Evolutionary conservation across 805 yeast species (phyloP).

Genomic region (Candida insectalens): DNA sequence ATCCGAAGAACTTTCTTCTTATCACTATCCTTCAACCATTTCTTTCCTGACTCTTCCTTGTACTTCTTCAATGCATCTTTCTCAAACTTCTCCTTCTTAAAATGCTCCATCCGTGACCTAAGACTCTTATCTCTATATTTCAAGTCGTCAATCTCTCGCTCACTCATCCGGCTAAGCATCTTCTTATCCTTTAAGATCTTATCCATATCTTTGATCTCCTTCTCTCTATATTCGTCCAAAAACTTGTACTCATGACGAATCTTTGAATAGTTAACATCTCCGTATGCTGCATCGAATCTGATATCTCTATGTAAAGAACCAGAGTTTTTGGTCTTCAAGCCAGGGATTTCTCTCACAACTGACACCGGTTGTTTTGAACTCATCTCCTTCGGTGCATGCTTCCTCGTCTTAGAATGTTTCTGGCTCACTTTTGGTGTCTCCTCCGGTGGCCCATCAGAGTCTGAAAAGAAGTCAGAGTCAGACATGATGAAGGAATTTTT

Average conservation of each 20-base stretch:
- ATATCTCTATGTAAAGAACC: conserved; percentile 49
- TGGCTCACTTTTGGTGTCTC: conserved; percentile 14
- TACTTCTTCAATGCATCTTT: conserved; percentile 52
- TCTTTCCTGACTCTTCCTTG: conserved; percentile 43
- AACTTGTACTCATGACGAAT: conserved; percentile 76
- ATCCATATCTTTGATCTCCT: conserved; percentile 58
- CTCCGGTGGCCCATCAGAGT: conserved; percentile 14
- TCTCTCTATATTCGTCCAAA: conserved; percentile 73
- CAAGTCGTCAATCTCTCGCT: conserved; percentile 40
- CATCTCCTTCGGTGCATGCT: conserved; percentile 83
- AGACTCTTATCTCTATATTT: conserved; percentile 52
- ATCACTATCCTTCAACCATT: conserved; percentile 59
- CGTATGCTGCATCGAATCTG: conserved; percentile 84
- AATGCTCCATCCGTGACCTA: conserved; percentile 54
- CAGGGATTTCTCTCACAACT: conserved; percentile 65
- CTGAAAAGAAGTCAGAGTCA: conserved; percentile 6
- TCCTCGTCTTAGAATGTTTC: conserved; percentile 38
- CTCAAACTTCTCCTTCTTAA: conserved; percentile 70
- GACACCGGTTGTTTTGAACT: conserved; percentile 69
- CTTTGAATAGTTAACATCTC: conserved; percentile 62
- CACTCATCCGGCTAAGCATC: conserved; percentile 29
- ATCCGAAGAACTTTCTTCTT: conserved; percentile 65
- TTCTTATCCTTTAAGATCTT: conserved; percentile 45
- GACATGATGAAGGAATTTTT: neutral
- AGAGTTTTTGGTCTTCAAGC: conserved; percentile 31